These are phyloP conservation scores for Penicillium sp. DNA, from an alignment of 2,329 filamentous ascomycete species.

Conservation along the genomic window DNA sequence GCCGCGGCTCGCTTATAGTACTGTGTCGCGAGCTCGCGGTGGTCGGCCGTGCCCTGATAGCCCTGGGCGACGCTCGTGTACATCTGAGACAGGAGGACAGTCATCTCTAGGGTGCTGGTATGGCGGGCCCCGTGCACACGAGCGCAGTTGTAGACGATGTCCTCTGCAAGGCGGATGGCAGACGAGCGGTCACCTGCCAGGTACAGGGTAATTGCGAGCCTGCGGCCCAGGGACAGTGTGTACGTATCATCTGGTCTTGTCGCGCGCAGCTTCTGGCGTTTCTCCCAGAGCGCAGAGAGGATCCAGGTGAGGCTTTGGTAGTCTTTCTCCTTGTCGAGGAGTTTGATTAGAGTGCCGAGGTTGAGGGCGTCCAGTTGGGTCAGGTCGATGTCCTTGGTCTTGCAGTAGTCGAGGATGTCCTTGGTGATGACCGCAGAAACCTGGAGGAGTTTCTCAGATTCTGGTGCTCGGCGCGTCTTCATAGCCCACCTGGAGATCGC, in stretches of 20 bases:
- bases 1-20: constrained; percentile 47
- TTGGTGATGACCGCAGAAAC: constrained; percentile 48
- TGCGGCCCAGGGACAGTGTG: constrained; percentile 49
- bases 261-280: constrained; percentile 46
- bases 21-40: constrained; percentile 40
- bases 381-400: constrained; percentile 50
- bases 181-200: constrained; percentile 51
- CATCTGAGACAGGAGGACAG: constrained; percentile 55
- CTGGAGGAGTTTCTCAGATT: constrained; percentile 43
- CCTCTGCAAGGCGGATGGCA: constrained; percentile 56
- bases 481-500: constrained; percentile 41
- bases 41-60: constrained; percentile 39
- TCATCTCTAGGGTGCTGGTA: constrained; percentile 54
- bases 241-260: constrained; percentile 44
- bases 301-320: constrained; percentile 50
- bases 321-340: constrained; percentile 53
- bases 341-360: constrained; percentile 48
- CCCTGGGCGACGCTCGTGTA: constrained; percentile 53
- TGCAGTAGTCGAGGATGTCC: constrained; percentile 47
- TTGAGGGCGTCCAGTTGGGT: constrained; percentile 46
- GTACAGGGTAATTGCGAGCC: constrained; percentile 57
- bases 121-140: constrained; percentile 57
- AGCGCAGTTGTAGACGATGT: constrained; percentile 61
- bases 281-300: constrained; percentile 51
- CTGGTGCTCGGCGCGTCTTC: constrained; percentile 36